phyloP scores from a whole-genome alignment of 768 basidiomycete species.

The Tulasnella sp. region DNA sequence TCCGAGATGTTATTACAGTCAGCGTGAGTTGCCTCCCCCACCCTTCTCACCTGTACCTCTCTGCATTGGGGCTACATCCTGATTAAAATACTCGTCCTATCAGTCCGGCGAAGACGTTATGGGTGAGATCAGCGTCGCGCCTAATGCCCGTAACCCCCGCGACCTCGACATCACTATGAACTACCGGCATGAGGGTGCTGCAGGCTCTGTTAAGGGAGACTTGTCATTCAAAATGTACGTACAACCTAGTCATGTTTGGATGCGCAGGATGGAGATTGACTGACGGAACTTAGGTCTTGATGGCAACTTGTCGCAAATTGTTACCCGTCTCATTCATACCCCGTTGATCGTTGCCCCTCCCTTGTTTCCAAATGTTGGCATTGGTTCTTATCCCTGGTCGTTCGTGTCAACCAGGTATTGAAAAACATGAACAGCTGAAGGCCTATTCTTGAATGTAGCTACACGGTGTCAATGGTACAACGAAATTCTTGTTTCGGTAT shows the following conservation, averaged over 20 bases:
- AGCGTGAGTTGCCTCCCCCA: too few relatives aligned
- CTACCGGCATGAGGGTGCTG: constrained; percentile 43
- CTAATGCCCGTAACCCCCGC: constrained; percentile 86
- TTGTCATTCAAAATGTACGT: constrained; percentile 85
- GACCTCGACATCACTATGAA: constrained; percentile 84
- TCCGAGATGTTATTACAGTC: constrained; percentile 62
- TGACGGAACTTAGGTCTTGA: constrained; percentile 16
- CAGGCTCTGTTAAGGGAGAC: constrained; percentile 16
- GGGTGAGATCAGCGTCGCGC: constrained; percentile 66
- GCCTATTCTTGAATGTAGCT: not conserved
- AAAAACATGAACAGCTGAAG: not conserved
- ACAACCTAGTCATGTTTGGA: constrained; percentile 26
- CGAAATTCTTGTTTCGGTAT: not conserved
- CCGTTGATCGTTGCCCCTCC: not conserved
- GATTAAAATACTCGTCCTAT: constrained; percentile 8
- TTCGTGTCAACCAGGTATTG: not conserved
- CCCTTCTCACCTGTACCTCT: too few relatives aligned
- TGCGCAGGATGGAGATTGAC: not conserved
- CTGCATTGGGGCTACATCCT: too few relatives aligned
- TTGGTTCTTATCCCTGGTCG: not conserved
- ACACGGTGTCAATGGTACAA: not conserved
- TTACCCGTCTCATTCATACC: not conserved
- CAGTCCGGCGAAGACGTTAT: constrained; percentile 57
- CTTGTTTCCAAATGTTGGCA: not conserved
- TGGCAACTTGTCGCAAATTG: not conserved